These are phyloP conservation scores for Populus deltoides DNA, from an alignment of 345 rosid genomes.

Conservation along the genomic window DNA sequence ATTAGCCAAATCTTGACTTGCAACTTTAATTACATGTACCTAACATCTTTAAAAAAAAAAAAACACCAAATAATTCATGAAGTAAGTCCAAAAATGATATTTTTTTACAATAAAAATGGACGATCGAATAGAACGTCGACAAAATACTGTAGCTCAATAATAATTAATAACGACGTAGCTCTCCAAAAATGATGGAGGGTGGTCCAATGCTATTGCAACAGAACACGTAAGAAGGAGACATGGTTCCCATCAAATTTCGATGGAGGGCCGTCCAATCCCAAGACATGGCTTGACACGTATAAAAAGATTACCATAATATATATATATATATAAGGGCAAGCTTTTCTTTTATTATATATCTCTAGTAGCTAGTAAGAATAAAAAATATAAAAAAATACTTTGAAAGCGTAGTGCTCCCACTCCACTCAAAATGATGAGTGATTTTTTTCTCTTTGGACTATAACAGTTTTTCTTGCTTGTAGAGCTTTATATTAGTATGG, in stretches of 20 bases:
- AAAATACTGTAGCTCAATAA: neutral
- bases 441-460: neutral
- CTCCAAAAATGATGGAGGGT: constrained; percentile 12
- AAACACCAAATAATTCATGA: neutral
- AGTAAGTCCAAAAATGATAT: neutral
- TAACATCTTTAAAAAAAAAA: neutral
- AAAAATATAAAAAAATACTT: neutral
- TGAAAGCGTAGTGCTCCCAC: neutral
- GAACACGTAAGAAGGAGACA: neutral
- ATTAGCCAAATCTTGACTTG: too few species aligned
- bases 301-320: neutral
- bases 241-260: neutral
- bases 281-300: neutral
- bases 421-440: constrained; percentile 8
- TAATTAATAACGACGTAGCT: too few species aligned
- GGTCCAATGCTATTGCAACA: neutral
- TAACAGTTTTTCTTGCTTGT: too few species aligned
- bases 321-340: neutral
- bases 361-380: neutral
- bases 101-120: neutral
- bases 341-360: neutral
- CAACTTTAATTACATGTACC: too few species aligned
- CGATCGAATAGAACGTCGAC: neutral
- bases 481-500: too few species aligned
- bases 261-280: too few species aligned